Evolutionary conservation across 169 alveolate genomes (phyloP).

Genomic region (Eimeria necatrix): DNA sequence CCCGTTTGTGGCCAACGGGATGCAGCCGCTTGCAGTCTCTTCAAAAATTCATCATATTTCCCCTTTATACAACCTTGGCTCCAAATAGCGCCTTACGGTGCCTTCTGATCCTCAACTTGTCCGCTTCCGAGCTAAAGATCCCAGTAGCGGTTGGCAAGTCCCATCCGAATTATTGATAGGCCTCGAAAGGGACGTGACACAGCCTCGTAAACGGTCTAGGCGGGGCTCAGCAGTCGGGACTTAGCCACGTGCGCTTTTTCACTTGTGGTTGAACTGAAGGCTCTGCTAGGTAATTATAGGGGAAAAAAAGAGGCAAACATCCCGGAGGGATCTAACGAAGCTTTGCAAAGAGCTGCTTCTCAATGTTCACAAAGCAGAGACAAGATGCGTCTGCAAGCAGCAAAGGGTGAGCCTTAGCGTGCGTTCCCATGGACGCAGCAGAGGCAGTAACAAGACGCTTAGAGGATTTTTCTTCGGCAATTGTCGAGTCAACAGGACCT

Average conservation of each 20-base stretch:
- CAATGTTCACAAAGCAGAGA: not conserved
- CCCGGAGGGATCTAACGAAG: not conserved
- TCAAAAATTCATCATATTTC: too few relatives aligned
- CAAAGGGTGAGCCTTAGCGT: not conserved
- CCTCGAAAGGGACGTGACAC: not conserved
- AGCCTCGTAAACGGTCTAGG: constrained; percentile 7
- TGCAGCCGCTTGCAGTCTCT: too few relatives aligned
- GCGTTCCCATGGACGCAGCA: not conserved
- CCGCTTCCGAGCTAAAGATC: too few relatives aligned
- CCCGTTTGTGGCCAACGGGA: too few relatives aligned
- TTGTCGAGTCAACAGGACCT: not conserved
- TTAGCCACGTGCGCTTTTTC: constrained; percentile 8
- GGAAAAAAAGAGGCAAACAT: constrained; percentile 5
- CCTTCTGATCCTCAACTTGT: too few relatives aligned
- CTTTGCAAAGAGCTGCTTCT: constrained; percentile 13
- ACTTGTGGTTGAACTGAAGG: constrained; percentile 39
- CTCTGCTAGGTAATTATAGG: not conserved
- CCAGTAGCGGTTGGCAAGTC: too few relatives aligned
- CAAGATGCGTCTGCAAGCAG: not conserved
- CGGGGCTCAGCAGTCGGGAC: constrained; percentile 17
- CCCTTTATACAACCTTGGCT: too few relatives aligned
- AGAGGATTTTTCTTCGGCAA: not conserved
- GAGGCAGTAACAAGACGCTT: not conserved
- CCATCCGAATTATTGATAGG: too few relatives aligned
- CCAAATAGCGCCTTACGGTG: too few relatives aligned